phyloP scores from a whole-genome alignment of 768 basidiomycete genomes.

The Hebeloma cylindrosporum region DNA sequence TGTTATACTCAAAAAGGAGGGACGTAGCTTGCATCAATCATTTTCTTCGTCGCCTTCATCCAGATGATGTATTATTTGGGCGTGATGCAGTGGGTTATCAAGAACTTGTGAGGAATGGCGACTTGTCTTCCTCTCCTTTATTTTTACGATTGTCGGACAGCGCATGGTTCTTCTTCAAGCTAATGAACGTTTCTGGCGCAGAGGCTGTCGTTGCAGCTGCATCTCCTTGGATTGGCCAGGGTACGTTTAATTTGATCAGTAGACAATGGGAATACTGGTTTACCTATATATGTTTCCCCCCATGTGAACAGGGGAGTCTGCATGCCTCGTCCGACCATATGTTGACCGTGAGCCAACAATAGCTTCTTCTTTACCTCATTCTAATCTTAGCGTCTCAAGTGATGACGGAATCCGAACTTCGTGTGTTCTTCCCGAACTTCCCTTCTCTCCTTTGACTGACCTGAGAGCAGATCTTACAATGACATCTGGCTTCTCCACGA shows the following conservation, averaged over 20 bases:
- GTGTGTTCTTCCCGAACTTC: slow-evolving; percentile 43
- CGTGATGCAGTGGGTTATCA: slow-evolving; percentile 93
- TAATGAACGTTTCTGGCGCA: slow-evolving; percentile 90
- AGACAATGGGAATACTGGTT: no score
- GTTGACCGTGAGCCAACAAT: slow-evolving; percentile 50
- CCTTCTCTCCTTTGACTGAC: background rate
- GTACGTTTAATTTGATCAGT: no score
- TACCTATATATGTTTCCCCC: slow-evolving; percentile 55
- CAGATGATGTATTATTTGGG: slow-evolving; percentile 91
- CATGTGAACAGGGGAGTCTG: slow-evolving; percentile 57
- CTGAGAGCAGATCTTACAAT: slow-evolving; percentile 59
- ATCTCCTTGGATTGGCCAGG: slow-evolving; percentile 93
- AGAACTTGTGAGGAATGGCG: slow-evolving; percentile 60
- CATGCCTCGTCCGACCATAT: slow-evolving; percentile 82
- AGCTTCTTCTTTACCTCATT: background rate
- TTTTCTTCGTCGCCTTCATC: slow-evolving; percentile 93
- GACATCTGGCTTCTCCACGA: slow-evolving; percentile 93
- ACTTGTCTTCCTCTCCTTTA: background rate
- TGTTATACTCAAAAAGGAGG: slow-evolving; percentile 7
- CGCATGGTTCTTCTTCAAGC: slow-evolving; percentile 93
- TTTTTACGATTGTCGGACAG: slow-evolving; percentile 43
- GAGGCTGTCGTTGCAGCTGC: slow-evolving; percentile 92
- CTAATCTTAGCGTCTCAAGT: slow-evolving; percentile 28
- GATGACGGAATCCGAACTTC: slow-evolving; percentile 84
- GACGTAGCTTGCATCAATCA: slow-evolving; percentile 66